Conservation (phyloP, 352 stramenopile species). For the Albugo candida region DNA sequence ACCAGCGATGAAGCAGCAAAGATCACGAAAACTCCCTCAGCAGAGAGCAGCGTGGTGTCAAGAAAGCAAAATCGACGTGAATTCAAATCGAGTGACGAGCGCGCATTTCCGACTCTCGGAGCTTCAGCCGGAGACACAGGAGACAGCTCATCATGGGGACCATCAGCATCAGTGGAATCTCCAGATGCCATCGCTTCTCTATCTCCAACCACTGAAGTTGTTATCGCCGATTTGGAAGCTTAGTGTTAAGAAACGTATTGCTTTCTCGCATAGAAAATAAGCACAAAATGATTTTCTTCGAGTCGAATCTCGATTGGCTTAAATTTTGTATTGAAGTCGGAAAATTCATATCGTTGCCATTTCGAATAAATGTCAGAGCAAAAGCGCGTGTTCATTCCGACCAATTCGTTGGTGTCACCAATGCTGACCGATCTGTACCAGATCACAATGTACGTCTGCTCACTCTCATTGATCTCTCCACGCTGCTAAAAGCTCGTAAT, state of each 20-base stretch:
- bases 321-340: too few species aligned
- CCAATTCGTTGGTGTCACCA: conserved; percentile 88
- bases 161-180: conserved; percentile 15
- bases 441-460: conserved; percentile 59
- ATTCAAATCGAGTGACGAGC: conserved; percentile 60
- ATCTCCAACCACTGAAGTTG: too few species aligned
- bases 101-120: conserved; percentile 63
- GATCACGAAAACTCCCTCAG: conserved; percentile 12
- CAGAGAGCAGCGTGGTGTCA: conserved; percentile 6
- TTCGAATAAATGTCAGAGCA: too few species aligned
- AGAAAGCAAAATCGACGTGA: conserved; percentile 63
- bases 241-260: too few species aligned
- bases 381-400: conserved; percentile 26
- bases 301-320: too few species aligned
- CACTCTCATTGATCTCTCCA: not conserved
- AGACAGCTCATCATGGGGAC: conserved; percentile 25
- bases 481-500: not conserved
- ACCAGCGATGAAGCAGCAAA: conserved; percentile 1
- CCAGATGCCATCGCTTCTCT: too few species aligned
- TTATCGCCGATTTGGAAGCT: too few species aligned
- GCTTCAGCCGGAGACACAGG: conserved; percentile 6
- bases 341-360: too few species aligned
- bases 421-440: conserved; percentile 99
- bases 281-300: too few species aligned
- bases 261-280: too few species aligned